Evolutionary conservation across 2,329 filamentous ascomycete species (phyloP).

Genomic region (Ilyonectria mors-panacis): DNA sequence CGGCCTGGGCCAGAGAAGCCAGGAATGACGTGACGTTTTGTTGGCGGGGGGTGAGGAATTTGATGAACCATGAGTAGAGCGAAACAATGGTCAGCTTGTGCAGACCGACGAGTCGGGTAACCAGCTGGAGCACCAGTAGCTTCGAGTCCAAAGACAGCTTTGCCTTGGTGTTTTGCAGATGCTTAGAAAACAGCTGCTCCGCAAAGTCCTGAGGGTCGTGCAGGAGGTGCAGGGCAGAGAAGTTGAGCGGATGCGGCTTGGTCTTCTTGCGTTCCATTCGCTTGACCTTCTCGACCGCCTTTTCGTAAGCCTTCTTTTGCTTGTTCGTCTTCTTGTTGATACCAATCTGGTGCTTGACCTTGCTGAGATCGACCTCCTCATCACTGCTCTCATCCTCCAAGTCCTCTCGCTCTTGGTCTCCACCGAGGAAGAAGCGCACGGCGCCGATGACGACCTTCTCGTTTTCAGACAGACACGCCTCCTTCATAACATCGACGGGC

Average conservation of each 20-base stretch:
- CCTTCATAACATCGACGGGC: slow-evolving; percentile 98
- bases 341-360: slow-evolving; percentile 85
- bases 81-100: slow-evolving; percentile 92
- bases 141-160: slow-evolving; percentile 91
- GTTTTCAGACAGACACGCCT: slow-evolving; percentile 89
- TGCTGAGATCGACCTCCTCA: slow-evolving; percentile 83
- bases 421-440: slow-evolving; percentile 94
- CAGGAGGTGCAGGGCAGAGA: slow-evolving; percentile 93
- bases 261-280: slow-evolving; percentile 89
- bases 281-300: slow-evolving; percentile 86
- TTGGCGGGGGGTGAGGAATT: slow-evolving; percentile 90
- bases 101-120: slow-evolving; percentile 90
- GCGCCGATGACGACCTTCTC: slow-evolving; percentile 92
- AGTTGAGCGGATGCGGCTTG: slow-evolving; percentile 90
- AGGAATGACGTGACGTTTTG: slow-evolving; percentile 93
- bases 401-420: slow-evolving; percentile 96
- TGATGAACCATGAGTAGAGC: slow-evolving; percentile 97
- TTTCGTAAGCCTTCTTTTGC: slow-evolving; percentile 82
- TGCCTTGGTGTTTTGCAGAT: slow-evolving; percentile 88
- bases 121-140: slow-evolving; percentile 89
- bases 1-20: slow-evolving; percentile 91
- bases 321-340: slow-evolving; percentile 99
- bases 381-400: slow-evolving; percentile 90
- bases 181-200: slow-evolving; percentile 90
- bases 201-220: slow-evolving; percentile 96